Conservation (phyloP, 2,329 filamentous ascomycete species). For the Rutstroemia sp. region DNA sequence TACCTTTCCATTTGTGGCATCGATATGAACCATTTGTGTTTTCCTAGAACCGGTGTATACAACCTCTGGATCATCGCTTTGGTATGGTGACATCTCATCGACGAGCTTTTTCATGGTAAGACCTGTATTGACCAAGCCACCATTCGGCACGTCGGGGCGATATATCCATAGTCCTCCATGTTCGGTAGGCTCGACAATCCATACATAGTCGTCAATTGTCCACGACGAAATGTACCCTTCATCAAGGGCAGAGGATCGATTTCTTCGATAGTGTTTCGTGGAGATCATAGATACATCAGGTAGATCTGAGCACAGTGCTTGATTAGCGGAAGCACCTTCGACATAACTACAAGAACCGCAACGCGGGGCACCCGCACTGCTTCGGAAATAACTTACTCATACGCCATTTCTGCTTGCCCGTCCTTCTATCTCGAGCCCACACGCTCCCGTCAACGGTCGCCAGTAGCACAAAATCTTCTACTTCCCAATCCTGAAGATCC, state of each 20-base stretch:
- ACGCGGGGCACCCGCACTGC: not conserved
- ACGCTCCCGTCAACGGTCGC: slow-evolving; percentile 98
- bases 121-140: slow-evolving; percentile 57
- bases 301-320: slow-evolving; percentile 55
- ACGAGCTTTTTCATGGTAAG: slow-evolving; percentile 80
- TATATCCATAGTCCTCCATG: slow-evolving; percentile 86
- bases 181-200: slow-evolving; percentile 88
- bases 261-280: slow-evolving; percentile 71
- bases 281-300: slow-evolving; percentile 62
- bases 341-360: not conserved
- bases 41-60: slow-evolving; percentile 90
- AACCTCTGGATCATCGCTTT: slow-evolving; percentile 65
- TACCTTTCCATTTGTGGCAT: slow-evolving; percentile 76
- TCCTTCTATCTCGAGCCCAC: slow-evolving; percentile 83
- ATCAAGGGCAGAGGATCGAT: slow-evolving; percentile 52
- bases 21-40: slow-evolving; percentile 80
- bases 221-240: slow-evolving; percentile 43
- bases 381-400: slow-evolving; percentile 1
- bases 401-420: slow-evolving; percentile 71
- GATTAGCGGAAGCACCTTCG: slow-evolving; percentile 33
- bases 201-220: slow-evolving; percentile 77
- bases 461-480: slow-evolving; percentile 99
- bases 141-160: slow-evolving; percentile 54
- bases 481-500: slow-evolving; percentile 98
- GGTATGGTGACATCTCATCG: slow-evolving; percentile 73